A percentile compares a stretch with the other conserved stretches of the same genome.
Conservation (phyloP, 1,139 yeast genomes). For the Blastobotrys aristatus region DNA sequence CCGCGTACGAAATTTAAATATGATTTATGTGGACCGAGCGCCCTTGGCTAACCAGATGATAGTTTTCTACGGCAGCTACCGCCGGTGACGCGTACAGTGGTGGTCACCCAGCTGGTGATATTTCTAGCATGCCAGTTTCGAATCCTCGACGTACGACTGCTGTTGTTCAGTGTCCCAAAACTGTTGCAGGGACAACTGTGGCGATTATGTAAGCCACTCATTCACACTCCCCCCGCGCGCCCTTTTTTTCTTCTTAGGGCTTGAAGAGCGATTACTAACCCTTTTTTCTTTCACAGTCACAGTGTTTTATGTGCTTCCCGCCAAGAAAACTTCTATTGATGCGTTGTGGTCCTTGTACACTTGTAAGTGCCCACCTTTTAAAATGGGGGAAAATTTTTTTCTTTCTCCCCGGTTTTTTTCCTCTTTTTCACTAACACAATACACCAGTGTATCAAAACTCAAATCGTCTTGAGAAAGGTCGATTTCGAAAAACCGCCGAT, state of each 20-base stretch:
- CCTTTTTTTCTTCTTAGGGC: background rate
- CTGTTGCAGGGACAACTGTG: constrained; percentile 27
- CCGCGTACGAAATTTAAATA: background rate
- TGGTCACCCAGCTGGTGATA: background rate
- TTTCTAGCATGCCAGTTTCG: background rate
- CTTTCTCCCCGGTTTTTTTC: background rate
- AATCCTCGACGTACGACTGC: background rate
- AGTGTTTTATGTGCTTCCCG: constrained; percentile 30
- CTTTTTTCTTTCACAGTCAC: constrained; percentile 24
- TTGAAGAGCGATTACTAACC: constrained; percentile 1
- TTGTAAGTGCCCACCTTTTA: constrained; percentile 21
- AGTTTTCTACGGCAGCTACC: background rate
- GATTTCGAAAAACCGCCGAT: constrained; percentile 31
- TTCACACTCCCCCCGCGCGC: too few relatives aligned
- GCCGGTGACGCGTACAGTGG: background rate
- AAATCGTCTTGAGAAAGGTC: constrained; percentile 30
- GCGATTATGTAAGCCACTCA: constrained; percentile 32
- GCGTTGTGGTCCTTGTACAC: constrained; percentile 30
- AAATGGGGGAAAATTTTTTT: constrained; percentile 1
- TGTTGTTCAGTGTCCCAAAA: background rate
- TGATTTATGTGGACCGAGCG: background rate
- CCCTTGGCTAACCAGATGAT: too few relatives aligned
- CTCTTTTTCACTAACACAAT: too few relatives aligned
- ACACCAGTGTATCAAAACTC: constrained; percentile 29
- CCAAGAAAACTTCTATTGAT: constrained; percentile 27